Evolutionary conservation across 768 basidiomycete species (phyloP), one percentile per base, ranked within the genome.

Genomic region (Mycena rosella): DNA sequence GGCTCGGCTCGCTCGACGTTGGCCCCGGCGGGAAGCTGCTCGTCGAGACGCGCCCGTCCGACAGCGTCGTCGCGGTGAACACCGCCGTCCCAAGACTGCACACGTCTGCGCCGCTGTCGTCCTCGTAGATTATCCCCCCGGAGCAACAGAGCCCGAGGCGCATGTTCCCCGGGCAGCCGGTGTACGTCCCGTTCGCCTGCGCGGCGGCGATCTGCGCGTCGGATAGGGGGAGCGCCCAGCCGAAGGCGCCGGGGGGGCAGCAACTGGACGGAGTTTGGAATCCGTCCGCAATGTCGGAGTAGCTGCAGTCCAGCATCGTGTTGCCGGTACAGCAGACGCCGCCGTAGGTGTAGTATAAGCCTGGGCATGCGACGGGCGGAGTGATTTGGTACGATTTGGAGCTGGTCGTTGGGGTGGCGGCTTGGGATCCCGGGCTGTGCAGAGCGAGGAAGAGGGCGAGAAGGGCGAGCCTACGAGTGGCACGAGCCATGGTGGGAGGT

Each of bases 171-270:
- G 58, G 58, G 58, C 58, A 60, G 32, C 58, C 58, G 4, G 27
- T 60, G 58, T 60, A 60, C 45, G 58, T 60, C 58, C 58, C 58
- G 24, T 60, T 60, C 20, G 58, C 58, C 47, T 34, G 20, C 34
- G 45, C 45, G 27, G 58, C 58, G 45, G 58, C 45, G 47, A 60
- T 49, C 5, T 47, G 8, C 17, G 58, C 58, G 42, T 49, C 58
- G n/a, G 58, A 48, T 13, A 60, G 58, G 6, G 58, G 58, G 7
- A 60, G 58, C 9, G 58, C 44, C 45, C 45, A 60, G 30, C 22
- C 2, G 26, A 60, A 60, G 30, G 20, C 9, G 30, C 42, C 47
- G 2, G 47, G 47, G 2, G 8, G 32, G 24, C 58, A 60, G 47
- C 58, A 60, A 34, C 47, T 49, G 32, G 22, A 15, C 3, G 34